These are phyloP conservation scores for Keqinozyma sinolaborantium DNA, from an alignment of 1,139 yeast genomes.

Conservation along the genomic window DNA sequence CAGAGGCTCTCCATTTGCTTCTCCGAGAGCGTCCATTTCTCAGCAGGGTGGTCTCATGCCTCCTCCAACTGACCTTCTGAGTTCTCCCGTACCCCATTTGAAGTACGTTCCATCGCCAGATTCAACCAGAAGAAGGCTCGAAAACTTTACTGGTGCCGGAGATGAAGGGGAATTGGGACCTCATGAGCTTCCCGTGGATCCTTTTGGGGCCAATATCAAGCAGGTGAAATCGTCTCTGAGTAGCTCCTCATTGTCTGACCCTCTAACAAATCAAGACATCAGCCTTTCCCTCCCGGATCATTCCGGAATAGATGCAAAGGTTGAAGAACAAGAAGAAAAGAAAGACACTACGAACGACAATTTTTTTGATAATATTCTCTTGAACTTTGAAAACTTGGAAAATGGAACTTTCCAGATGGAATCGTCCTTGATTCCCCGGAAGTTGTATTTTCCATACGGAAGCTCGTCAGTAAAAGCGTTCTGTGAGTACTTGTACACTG, in stretches of 20 bases:
- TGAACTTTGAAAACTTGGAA: slow-evolving; percentile 36
- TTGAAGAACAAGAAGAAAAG: neutral
- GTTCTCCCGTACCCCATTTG: neutral
- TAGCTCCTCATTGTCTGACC: neutral
- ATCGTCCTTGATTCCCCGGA: slow-evolving; percentile 62
- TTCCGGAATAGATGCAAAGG: neutral
- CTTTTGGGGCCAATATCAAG: too few species aligned
- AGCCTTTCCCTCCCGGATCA: neutral
- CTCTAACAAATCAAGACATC: neutral
- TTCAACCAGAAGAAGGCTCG: neutral
- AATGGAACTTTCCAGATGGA: slow-evolving; percentile 41
- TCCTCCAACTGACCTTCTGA: neutral
- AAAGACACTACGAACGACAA: slow-evolving; percentile 1
- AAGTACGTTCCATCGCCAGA: neutral
- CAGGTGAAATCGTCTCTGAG: neutral
- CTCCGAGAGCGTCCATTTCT: slow-evolving; percentile 47
- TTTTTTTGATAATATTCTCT: slow-evolving; percentile 25
- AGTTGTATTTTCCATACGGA: slow-evolving; percentile 63
- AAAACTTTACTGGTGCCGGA: too few species aligned
- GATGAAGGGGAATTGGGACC: too few species aligned
- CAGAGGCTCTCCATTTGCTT: slow-evolving; percentile 40
- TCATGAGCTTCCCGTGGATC: too few species aligned
- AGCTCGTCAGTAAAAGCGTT: slow-evolving; percentile 61
- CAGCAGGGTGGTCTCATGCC: slow-evolving; percentile 16
- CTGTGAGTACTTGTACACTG: slow-evolving; percentile 71